Evolutionary conservation across 371 early-diverging fungal species (phyloP).

Genomic region (Actinomucor elegans): DNA sequence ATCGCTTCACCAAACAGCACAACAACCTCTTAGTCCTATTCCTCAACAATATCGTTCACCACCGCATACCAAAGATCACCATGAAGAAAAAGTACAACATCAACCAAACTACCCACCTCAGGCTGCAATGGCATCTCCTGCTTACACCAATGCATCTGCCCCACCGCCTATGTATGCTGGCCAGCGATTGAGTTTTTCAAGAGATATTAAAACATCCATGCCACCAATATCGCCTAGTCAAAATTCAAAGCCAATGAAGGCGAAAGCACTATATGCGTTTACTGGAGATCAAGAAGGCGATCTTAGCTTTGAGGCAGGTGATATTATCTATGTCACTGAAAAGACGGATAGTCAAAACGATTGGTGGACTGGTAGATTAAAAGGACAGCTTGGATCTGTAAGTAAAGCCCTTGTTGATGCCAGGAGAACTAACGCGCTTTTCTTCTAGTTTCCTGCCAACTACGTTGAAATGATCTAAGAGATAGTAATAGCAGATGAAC

Average conservation of each 20-base stretch:
- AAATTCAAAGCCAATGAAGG: slow-evolving; percentile 41
- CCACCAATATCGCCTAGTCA: slow-evolving; percentile 40
- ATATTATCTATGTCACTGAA: slow-evolving; percentile 68
- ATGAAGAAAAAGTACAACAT: neutral
- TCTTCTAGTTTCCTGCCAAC: slow-evolving; percentile 74
- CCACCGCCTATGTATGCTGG: slow-evolving; percentile 5
- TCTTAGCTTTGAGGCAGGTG: slow-evolving; percentile 70
- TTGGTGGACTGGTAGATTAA: slow-evolving; percentile 80
- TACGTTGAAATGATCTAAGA: slow-evolving; percentile 62
- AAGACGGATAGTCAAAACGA: slow-evolving; percentile 67
- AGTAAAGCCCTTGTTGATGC: slow-evolving; percentile 15
- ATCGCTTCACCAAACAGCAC: neutral
- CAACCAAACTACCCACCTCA: neutral
- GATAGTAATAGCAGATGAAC: too few species aligned
- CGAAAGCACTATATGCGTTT: slow-evolving; percentile 74
- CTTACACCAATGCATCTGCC: neutral
- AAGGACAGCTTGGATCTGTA: slow-evolving; percentile 63
- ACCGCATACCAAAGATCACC: neutral
- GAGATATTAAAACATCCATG: neutral
- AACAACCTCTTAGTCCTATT: neutral
- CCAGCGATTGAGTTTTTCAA: neutral
- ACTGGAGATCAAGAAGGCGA: slow-evolving; percentile 69
- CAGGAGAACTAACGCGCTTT: neutral
- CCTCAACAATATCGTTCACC: neutral
- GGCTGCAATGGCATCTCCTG: neutral